Conservation (phyloP, 495 filamentous ascomycete genomes). For the Diplogelasinospora grovesii region DNA sequence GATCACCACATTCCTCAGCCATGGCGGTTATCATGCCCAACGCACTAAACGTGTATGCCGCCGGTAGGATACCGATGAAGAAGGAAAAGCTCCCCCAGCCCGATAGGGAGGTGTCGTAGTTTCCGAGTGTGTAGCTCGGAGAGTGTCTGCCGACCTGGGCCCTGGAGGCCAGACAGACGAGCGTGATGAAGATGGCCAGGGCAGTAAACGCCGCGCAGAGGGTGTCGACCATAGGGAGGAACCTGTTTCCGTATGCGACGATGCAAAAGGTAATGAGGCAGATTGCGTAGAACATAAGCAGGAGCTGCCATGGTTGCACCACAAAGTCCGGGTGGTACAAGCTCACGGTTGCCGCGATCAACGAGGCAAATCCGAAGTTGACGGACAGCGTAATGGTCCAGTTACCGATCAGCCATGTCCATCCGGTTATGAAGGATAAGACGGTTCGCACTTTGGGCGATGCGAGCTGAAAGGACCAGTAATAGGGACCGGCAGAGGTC, state of each 20-base stretch:
- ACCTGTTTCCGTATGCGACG: constrained; percentile 51
- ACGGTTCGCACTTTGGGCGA: constrained; percentile 46
- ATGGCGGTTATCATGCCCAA: constrained; percentile 57
- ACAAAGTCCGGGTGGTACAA: constrained; percentile 44
- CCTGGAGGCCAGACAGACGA: constrained; percentile 48
- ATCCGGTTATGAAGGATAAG: constrained; percentile 58
- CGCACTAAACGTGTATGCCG: constrained; percentile 52
- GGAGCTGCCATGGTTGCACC: constrained; percentile 47
- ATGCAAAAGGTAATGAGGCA: constrained; percentile 50
- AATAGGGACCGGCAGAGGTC: constrained; percentile 57
- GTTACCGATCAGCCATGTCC: constrained; percentile 54
- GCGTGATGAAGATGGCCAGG: constrained; percentile 46
- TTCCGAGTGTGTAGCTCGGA: constrained; percentile 29
- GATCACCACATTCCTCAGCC: constrained; percentile 50
- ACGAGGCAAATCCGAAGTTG: constrained; percentile 52
- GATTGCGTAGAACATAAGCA: constrained; percentile 56
- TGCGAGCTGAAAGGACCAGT: constrained; percentile 57
- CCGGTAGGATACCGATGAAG: constrained; percentile 48
- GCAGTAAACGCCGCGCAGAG: constrained; percentile 52
- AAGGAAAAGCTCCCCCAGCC: constrained; percentile 50
- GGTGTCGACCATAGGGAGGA: constrained; percentile 54
- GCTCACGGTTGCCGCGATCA: constrained; percentile 52
- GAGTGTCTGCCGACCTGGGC: constrained; percentile 47
- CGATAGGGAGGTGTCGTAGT: constrained; percentile 44
- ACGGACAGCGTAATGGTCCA: constrained; percentile 61